Evolutionary conservation across 768 basidiomycete genomes (phyloP), one percentile per base, ranked within the genome.

Genomic region (Vararia minispora): DNA sequence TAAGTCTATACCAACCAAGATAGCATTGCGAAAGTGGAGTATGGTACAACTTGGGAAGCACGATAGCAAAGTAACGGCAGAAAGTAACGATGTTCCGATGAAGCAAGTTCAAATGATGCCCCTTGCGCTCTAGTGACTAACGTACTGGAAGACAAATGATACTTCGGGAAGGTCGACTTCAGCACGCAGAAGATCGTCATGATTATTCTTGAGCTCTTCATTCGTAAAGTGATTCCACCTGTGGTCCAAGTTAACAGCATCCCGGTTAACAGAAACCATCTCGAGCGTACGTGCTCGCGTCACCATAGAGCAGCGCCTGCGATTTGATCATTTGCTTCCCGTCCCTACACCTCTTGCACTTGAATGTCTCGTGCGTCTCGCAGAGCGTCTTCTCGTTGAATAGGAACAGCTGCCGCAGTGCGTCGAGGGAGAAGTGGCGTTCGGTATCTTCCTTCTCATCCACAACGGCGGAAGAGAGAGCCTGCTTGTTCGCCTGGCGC

Each of bases 211-310:
- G 33, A 99, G 66, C 52, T 95, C 88, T 1, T 58, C 63, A 49
- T 95, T 97, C 3, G 86, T 85, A 56, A 89, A 91, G 54, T 99
- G 95, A 57, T 99, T 98, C 95, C 95, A 98, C 20, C 92, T 95
- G 53, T 21, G 33, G 28, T 18, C 22, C 35, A 16, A 21, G 31
- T 35, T 23, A 31, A 18, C 32, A n/a, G 23, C 1, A 24, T 36
- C 16, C 23, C 12, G 18, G 12, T 11, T 16, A 32, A 32, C 35
- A 24, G 23, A 2, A 14, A 18, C 8, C 20, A 34, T 26, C 20
- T 41, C 28, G 11, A 37, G 45, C 91, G 44, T 71, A 91, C 88
- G 92, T 86, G 83, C 88, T 92, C 2, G 87, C 90, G 57, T 99
- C 95, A 12, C 95, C 95, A 48, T 98, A 98, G 12, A 99, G 56